phyloP scores from a whole-genome alignment of 23 red algal genomes.

The Gracilariopsis chorda region DNA sequence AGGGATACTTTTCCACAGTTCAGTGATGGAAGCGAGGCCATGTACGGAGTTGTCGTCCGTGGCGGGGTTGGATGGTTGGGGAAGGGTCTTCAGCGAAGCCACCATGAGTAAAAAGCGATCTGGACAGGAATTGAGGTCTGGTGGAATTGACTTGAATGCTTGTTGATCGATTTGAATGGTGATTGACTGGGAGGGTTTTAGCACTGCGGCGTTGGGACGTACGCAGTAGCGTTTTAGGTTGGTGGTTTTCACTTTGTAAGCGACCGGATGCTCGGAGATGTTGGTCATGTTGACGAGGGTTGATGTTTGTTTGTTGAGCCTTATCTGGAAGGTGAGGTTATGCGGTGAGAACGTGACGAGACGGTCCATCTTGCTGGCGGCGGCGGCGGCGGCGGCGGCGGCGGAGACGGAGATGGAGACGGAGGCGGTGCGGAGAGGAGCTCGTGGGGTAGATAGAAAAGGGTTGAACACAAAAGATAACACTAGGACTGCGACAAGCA shows the following conservation, averaged over 20 bases:
- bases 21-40: neutral
- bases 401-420: no score
- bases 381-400: neutral
- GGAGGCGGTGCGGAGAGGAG: no score
- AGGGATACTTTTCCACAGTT: neutral
- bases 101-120: constrained; percentile 70
- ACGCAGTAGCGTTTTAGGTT: constrained; percentile 72
- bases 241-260: constrained; percentile 82
- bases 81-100: neutral
- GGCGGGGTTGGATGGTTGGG: neutral
- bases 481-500: no score
- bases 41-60: neutral
- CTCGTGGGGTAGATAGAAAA: no score
- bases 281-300: constrained; percentile 43
- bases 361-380: constrained; percentile 1
- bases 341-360: constrained; percentile 22
- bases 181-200: constrained; percentile 18
- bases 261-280: neutral
- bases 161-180: constrained; percentile 40
- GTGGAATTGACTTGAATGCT: constrained; percentile 32
- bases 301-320: neutral
- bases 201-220: constrained; percentile 50
- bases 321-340: constrained; percentile 17
- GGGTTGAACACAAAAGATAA: no score
- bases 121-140: constrained; percentile 30